These are phyloP conservation scores for Roridomyces roridus DNA, from an alignment of 768 basidiomycete genomes.

Conservation along the genomic window DNA sequence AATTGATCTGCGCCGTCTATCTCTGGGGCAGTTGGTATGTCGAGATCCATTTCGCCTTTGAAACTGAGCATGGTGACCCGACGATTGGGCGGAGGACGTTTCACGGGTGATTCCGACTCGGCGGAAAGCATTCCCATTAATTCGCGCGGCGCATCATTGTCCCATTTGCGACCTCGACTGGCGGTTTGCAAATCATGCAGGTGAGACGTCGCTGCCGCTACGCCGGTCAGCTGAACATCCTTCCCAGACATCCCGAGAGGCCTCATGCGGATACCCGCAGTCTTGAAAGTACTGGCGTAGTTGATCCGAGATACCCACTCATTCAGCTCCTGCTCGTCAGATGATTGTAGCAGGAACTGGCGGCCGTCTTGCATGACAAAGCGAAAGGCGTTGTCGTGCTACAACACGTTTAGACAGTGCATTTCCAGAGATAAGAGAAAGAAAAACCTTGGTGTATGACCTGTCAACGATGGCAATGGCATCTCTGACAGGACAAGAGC, in stretches of 20 bases:
- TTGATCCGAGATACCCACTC: constrained; percentile 94
- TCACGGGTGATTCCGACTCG: constrained; percentile 28
- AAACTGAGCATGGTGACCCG: constrained; percentile 38
- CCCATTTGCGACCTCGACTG: constrained; percentile 45
- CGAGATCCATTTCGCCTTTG: constrained; percentile 41
- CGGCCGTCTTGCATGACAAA: constrained; percentile 79
- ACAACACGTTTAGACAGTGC: constrained; percentile 1
- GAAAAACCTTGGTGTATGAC: constrained; percentile 74
- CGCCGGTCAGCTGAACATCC: constrained; percentile 79
- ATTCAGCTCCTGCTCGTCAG: constrained; percentile 74
- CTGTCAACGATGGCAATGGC: constrained; percentile 82
- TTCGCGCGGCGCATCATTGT: constrained; percentile 45
- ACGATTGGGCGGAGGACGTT: constrained; percentile 30
- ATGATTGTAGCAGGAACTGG: constrained; percentile 81
- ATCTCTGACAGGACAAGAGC: constrained; percentile 75
- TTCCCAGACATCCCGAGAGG: constrained; percentile 69
- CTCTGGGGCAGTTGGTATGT: constrained; percentile 58
- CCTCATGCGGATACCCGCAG: constrained; percentile 82
- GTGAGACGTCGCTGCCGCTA: constrained; percentile 87
- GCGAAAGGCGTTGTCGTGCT: constrained; percentile 80
- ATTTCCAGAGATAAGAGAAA: background rate
- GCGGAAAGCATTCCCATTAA: constrained; percentile 49
- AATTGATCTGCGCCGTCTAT: constrained; percentile 69
- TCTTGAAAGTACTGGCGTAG: constrained; percentile 92
- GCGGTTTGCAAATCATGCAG: constrained; percentile 63